Percentiles rank a stretch among this genome's conserved stretches.
phyloP scores from a whole-genome alignment of 768 basidiomycete species.

The Lepiota venenata region DNA sequence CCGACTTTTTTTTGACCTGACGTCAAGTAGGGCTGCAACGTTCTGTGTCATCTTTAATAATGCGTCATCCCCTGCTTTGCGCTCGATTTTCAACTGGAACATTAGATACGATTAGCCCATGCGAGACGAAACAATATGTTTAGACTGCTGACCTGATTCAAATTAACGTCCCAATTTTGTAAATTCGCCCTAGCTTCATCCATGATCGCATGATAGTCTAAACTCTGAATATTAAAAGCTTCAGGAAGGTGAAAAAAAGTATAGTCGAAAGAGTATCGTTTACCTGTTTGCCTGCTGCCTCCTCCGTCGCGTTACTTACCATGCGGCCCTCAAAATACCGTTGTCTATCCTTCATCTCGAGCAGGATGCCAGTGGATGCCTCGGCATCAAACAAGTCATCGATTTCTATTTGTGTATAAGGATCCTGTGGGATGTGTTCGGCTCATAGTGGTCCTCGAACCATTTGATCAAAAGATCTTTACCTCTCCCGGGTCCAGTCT shows the following conservation, averaged over 20 bases:
- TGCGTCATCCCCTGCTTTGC: conserved; percentile 64
- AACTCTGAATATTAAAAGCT: conserved; percentile 25
- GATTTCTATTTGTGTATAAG: conserved; percentile 64
- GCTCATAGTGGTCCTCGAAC: not conserved
- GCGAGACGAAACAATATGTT: not conserved
- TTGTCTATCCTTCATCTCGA: conserved; percentile 87
- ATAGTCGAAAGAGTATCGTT: not conserved
- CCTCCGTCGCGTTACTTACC: conserved; percentile 27
- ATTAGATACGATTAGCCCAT: not conserved
- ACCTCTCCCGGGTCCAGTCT: conserved; percentile 46
- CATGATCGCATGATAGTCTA: conserved; percentile 48
- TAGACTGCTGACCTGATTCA: conserved; percentile 47
- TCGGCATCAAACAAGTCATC: conserved; percentile 80
- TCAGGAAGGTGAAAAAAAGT: not conserved
- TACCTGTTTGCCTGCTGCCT: conserved; percentile 26
- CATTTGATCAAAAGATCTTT: conserved; percentile 9
- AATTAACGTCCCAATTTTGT: conserved; percentile 51
- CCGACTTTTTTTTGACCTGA: conserved; percentile 63
- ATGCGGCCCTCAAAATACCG: conserved; percentile 76
- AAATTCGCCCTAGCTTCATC: conserved; percentile 44
- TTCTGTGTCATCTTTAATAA: conserved; percentile 75
- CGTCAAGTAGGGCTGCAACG: conserved; percentile 68
- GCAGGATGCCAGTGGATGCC: conserved; percentile 60
- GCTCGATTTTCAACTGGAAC: conserved; percentile 62
- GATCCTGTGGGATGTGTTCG: conserved; percentile 25